Evolutionary conservation across 2,329 filamentous ascomycete species (phyloP).

Genomic region (Sarocladiaceae sp.): DNA sequence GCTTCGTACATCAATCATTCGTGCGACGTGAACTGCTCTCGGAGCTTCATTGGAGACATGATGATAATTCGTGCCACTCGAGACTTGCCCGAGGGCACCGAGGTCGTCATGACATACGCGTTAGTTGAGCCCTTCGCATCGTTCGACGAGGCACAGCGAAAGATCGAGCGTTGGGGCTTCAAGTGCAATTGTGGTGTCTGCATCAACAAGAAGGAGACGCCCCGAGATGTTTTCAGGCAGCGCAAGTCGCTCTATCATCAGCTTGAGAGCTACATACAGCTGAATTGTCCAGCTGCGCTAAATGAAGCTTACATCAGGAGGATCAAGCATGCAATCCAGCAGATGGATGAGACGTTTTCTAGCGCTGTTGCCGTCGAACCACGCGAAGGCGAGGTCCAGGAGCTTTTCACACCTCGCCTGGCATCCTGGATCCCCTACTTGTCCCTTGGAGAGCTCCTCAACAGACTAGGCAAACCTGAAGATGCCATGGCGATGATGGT

Average conservation of each 20-base stretch:
- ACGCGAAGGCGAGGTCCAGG: neutral
- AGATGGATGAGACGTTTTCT: neutral
- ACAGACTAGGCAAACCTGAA: neutral
- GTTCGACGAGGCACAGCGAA: constrained; percentile 24
- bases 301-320: neutral
- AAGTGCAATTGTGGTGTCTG: constrained; percentile 35
- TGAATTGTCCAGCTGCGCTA: neutral
- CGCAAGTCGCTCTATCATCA: neutral
- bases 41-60: constrained; percentile 49
- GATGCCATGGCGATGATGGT: neutral
- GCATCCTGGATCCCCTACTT: neutral
- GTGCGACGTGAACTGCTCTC: constrained; percentile 39
- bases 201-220: constrained; percentile 14
- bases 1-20: constrained; percentile 48
- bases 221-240: neutral
- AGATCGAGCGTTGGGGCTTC: constrained; percentile 32
- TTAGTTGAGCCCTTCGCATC: constrained; percentile 10
- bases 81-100: constrained; percentile 35
- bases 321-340: neutral
- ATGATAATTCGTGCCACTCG: constrained; percentile 39
- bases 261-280: neutral
- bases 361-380: too few relatives aligned
- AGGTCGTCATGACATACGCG: constrained; percentile 38
- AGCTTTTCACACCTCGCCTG: neutral
- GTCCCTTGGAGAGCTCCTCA: neutral